phyloP scores from a whole-genome alignment of 306 rosid genomes.

The Leucaena leucocephala region DNA sequence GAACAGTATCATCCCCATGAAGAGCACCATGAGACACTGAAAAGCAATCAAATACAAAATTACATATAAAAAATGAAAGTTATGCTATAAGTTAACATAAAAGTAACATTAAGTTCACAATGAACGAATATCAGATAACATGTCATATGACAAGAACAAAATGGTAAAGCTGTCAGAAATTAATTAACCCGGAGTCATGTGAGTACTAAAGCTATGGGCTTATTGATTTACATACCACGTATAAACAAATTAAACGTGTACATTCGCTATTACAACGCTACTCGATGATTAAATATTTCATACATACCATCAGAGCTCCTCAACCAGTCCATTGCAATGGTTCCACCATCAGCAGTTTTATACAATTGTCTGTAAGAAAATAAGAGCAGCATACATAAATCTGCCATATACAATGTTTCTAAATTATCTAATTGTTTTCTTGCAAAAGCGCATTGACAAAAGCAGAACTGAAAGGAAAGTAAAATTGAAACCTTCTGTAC shows the following conservation, averaged over 20 bases:
- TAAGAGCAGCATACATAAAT: background rate
- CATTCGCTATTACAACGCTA: conserved; percentile 16
- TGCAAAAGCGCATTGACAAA: background rate
- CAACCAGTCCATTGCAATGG: conserved; percentile 77
- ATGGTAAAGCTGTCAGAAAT: background rate
- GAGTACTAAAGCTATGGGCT: conserved; percentile 14
- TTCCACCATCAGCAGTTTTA: conserved; percentile 65
- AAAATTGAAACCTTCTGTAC: conserved; percentile 56
- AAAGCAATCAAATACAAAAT: conserved; percentile 30
- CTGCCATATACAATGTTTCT: background rate
- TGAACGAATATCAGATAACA: background rate
- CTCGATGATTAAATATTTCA: conserved; percentile 21
- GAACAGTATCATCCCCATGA: conserved; percentile 34
- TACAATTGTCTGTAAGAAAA: conserved; percentile 59
- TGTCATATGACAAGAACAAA: background rate
- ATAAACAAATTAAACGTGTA: conserved; percentile 11
- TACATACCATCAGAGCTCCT: conserved; percentile 53
- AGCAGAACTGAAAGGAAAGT: background rate
- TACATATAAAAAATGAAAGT: background rate
- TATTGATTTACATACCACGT: conserved; percentile 7
- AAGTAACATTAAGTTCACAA: background rate
- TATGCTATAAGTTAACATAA: background rate
- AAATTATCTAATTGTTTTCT: background rate
- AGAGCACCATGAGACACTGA: conserved; percentile 54
- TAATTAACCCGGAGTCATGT: conserved; percentile 19